These are phyloP conservation scores for Alternaria panax DNA, from an alignment of 2,329 filamentous ascomycete species.

Conservation along the genomic window DNA sequence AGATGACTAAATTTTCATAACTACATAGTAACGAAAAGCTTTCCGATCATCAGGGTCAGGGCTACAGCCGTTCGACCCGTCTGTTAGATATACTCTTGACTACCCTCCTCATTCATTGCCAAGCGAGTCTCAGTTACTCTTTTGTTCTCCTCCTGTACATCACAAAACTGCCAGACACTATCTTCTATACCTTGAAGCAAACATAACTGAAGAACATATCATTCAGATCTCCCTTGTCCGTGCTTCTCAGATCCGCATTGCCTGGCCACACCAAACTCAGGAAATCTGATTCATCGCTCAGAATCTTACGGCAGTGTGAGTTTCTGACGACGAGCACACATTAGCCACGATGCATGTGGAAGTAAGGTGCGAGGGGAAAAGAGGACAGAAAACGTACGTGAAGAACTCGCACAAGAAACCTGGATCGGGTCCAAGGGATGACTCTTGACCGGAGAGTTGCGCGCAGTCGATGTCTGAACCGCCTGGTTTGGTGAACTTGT, in stretches of 20 bases:
- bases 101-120: too few species aligned
- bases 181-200: slow-evolving; percentile 12
- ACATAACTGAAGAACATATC: slow-evolving; percentile 24
- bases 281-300: slow-evolving; percentile 13
- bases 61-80: too few species aligned
- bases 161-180: too few species aligned
- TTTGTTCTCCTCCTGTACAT: too few species aligned
- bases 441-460: slow-evolving; percentile 24
- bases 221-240: slow-evolving; percentile 27
- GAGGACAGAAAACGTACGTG: slow-evolving; percentile 26
- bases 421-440: slow-evolving; percentile 30
- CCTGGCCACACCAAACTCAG: slow-evolving; percentile 26
- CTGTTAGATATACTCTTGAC: too few species aligned
- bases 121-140: too few species aligned
- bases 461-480: slow-evolving; percentile 22
- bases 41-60: not conserved
- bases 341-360: not conserved
- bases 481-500: slow-evolving; percentile 21
- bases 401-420: slow-evolving; percentile 39
- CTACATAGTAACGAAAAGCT: too few species aligned
- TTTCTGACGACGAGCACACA: slow-evolving; percentile 18
- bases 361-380: not conserved
- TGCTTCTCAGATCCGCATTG: slow-evolving; percentile 21
- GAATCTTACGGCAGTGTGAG: slow-evolving; percentile 17
- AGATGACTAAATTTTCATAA: too few species aligned